Base-by-base conservation (phyloP, 495 filamentous ascomycete species). In the Talaromyces borbonicus region DNA sequence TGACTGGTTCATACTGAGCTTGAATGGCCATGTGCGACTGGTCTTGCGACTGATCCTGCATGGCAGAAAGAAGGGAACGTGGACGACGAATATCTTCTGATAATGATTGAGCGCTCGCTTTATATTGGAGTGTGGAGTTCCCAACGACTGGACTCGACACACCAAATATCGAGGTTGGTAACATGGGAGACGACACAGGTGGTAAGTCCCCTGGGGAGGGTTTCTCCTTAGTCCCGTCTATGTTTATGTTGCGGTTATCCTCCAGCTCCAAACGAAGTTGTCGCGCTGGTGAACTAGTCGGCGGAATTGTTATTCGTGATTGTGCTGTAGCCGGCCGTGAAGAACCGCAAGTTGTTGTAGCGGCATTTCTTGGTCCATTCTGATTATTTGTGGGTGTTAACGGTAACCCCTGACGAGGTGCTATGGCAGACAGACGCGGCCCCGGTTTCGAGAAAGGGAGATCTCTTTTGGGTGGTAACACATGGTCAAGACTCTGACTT, bases 391-490 rank as follows among this genome's bases (percentile, higher is more conserved):
- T 19, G 33, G 29, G 7, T 12, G 33, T 31, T 8, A 19, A 12
- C 8, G 8, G 11, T 8, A 2, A 22, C 7, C 36, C 36, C 18
- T 11, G 38, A 11, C 23, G 38, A 18, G 43, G 23, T 15, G 26
- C 20, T 6, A 25, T 23, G 24, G 9, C 43, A 3, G 24, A 16
- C 6, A 31, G 37, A 26, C 47, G 37, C 37, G 43, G 42, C 35
- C 35, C 37, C 22, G 37, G 46, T 29, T 32, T 48, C 9, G 46
- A 48, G 43, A 72, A 73, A 3, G 72, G 72, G 1, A 75, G 57
- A 8, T 61, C 57, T 32, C 71, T 49, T 43, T 59, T 69, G n/a
- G 72, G 72, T 15, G 72, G 72, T 6, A 72, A 53, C 48, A 65
- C 57, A 25, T 66, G 56, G 32, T 66, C 57, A 0, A 71, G 53